Base-by-base conservation (phyloP, 208 protist species). In the Crithidia acanthocephali region DNA sequence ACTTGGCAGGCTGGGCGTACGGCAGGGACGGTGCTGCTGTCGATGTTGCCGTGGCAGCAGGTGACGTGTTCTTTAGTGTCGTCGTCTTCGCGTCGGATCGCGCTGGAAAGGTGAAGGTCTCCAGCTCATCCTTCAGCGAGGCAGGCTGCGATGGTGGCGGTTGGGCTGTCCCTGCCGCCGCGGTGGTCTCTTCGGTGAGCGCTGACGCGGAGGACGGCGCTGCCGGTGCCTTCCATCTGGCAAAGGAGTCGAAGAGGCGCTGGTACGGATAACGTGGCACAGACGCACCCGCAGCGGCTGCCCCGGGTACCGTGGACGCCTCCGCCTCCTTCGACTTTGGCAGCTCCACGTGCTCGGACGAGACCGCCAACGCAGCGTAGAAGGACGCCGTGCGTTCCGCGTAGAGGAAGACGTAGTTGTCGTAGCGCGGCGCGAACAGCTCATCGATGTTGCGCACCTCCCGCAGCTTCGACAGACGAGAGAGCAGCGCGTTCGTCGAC, bases 351-450 rank as follows among this genome's bases (percentile, higher is more conserved):
- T 76, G 71, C 9, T 70, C 28, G 15, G 63, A 62, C 6, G 64
- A 33, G 20, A 76, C 44, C 2, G 66, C 61, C 28, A 81, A 52
- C 20, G 76, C 76, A 1, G 76, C 72, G 66, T 81, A 81, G 66
- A 70, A 77, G 32, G 60, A 27, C 3, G 60, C 60, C 45, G 76
- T 81, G n/a, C 60, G 65, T 45, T 69, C 45, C 53, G 64, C 59
- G 71, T 71, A 77, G 11, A 76, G 59, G n/a, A 81, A 59, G 32
- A 81, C 45, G 30, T 70, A 74, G 44, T 42, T 64, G 53, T 64
- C 30, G 28, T 62, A 44, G 22, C 63, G 40, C 2, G 32, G 45
- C 16, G 64, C 35, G 35, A 81, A 74, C 8, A 81, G 53, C 23
- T 76, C 76, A 1, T 76, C 65, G 35, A 60, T 0, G 45, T 32